Evolutionary conservation across 352 stramenopile species (phyloP), one percentile per base, ranked within the genome.

Genomic region (Globisporangium rhizosaccharum): DNA sequence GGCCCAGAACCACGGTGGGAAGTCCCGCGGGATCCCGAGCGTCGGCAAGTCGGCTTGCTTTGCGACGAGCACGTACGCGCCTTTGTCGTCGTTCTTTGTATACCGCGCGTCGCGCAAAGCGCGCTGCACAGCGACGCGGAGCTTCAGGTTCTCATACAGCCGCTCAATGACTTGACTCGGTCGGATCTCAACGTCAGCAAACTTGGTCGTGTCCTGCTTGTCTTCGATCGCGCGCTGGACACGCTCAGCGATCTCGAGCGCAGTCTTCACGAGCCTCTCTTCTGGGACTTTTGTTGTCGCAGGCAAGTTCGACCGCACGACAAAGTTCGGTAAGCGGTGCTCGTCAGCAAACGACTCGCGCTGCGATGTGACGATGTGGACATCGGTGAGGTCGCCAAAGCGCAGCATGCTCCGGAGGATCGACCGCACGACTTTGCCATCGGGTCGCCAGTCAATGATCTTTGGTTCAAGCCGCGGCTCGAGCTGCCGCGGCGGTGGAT

Each of bases 121-220:
- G 9, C 83, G 83, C 62, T 94, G 85, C 48, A 94, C 79, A 30
- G 83, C 85, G 9, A 94, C 76, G 7, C 85, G 80, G 2, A 94
- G 72, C 65, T 94, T 94, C 3, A 94, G 62, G 59, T 94, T 94
- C 41, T 94, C 85, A 48, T 91, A 92, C 53, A 94, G 63, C 3
- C 85, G 78, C 66, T 92, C 85, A 53, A 94, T 78, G 53, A 94
- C 70, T 49, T 89, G 79, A 12, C 71, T 80, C 41, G 85, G 71
- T 59, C 75, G 85, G 50, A 88, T 73, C 46, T 94, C 85, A 9
- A 93, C 82, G 28, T 94, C 85, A 3, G 53, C 71, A 52, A 77
- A 89, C 61, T 91, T 93, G 44, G 90, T 82, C 41, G 57, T 79
- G 60, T 94, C 85, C 53, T 91, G 78, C 30, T 81, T 74, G 37